These are phyloP conservation scores for Penicillium maclennaniae DNA, from an alignment of 495 filamentous ascomycete species.

Conservation along the genomic window DNA sequence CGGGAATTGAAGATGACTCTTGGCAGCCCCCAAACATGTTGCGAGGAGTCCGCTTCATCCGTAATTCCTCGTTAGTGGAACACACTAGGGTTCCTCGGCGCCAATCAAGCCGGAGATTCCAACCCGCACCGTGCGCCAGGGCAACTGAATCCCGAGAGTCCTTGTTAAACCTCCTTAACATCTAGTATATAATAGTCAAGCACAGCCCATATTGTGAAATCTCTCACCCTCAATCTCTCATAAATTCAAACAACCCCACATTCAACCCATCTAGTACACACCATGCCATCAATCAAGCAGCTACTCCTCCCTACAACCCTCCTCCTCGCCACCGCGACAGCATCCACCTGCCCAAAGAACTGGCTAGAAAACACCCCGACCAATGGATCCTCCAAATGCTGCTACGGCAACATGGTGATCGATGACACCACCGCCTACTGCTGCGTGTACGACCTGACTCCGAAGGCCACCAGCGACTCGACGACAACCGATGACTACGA, in stretches of 20 bases:
- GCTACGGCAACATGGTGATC: slow-evolving; percentile 12
- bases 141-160: too few relatives aligned
- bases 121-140: too few relatives aligned
- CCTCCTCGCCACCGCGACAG: slow-evolving; percentile 1
- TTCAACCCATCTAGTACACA: neutral
- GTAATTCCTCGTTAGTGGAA: too few relatives aligned
- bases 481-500: slow-evolving; percentile 2
- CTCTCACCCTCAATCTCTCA: neutral
- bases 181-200: too few relatives aligned
- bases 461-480: neutral
- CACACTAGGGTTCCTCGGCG: too few relatives aligned
- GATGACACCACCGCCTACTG: slow-evolving; percentile 6
- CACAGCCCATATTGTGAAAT: neutral
- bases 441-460: slow-evolving; percentile 12
- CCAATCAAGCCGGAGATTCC: too few relatives aligned
- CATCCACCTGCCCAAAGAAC: slow-evolving; percentile 1
- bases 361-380: slow-evolving; percentile 7
- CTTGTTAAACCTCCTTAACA: too few relatives aligned
- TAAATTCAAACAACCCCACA: neutral
- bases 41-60: too few relatives aligned
- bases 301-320: slow-evolving; percentile 3
- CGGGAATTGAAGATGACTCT: too few relatives aligned
- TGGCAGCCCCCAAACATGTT: too few relatives aligned
- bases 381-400: slow-evolving; percentile 5
- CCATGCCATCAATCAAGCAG: slow-evolving; percentile 8